Conservation (phyloP, 1,139 yeast genomes). For the Hyphopichia fennica region DNA sequence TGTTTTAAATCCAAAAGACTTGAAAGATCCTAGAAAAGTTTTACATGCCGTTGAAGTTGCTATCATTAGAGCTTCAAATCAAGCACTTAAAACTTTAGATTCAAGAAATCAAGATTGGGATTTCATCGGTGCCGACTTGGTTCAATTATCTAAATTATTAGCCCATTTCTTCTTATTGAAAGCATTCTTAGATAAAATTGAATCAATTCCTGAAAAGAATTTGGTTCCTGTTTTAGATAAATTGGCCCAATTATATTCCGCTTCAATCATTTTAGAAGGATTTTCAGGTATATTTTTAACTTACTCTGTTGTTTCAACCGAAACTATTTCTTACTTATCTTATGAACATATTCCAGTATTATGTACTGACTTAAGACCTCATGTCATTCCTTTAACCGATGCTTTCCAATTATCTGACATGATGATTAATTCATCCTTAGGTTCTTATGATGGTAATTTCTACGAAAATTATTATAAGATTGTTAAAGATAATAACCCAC, state of each 20-base stretch:
- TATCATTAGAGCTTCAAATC: constrained; percentile 47
- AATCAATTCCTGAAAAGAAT: constrained; percentile 19
- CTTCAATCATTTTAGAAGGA: constrained; percentile 67
- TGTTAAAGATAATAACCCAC: constrained; percentile 54
- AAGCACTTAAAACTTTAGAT: constrained; percentile 45
- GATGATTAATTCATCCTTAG: constrained; percentile 83
- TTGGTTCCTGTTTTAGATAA: constrained; percentile 28
- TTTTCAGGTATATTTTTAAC: constrained; percentile 79
- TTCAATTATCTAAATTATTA: constrained; percentile 58
- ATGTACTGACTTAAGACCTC: constrained; percentile 57
- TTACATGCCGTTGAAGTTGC: constrained; percentile 40
- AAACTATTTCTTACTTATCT: constrained; percentile 46
- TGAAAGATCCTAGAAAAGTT: constrained; percentile 29
- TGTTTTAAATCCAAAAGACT: constrained; percentile 34
- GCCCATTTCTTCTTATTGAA: constrained; percentile 56
- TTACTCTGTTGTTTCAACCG: constrained; percentile 52
- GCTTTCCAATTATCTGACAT: constrained; percentile 85
- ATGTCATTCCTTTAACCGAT: constrained; percentile 83
- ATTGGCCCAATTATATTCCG: constrained; percentile 54
- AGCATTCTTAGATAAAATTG: constrained; percentile 39
- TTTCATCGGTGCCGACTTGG: constrained; percentile 54
- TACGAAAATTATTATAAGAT: constrained; percentile 70
- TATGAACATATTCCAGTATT: constrained; percentile 44
- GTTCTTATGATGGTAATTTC: constrained; percentile 81
- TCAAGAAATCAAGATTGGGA: constrained; percentile 52